Evolutionary conservation across 106 monocot genomes (phyloP), one percentile per base, ranked within the genome.

Genomic region (Hemerocallis citrina): DNA sequence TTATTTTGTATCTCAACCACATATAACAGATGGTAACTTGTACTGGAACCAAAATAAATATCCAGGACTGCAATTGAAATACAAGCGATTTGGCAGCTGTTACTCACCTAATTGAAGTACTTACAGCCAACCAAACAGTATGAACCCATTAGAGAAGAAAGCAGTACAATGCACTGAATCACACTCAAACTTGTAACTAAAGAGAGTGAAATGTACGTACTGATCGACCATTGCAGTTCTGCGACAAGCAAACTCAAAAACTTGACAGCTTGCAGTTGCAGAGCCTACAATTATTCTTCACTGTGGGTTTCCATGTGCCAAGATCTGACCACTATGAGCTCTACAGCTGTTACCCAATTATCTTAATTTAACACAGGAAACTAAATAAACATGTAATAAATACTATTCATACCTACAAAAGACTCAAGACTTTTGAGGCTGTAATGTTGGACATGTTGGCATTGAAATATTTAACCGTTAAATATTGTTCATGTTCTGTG

Each of bases 301-400:
- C 16, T 15, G 54, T 54, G 54, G 54, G 15, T 21, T 17, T 21
- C 47, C 54, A 54, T 32, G 32, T 54, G 54, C 54, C 11, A 32
- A 54, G 31, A n/a, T 54, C 54, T 54, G 54, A 27, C 50, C 54
- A 54, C 29, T 32, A 54, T 32, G 16, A 54, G 29, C 50, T 9
- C 52, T 54, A 54, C 54, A 54, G 54, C 54, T 54, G 54, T 54
- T 54, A n/a, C 19, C 32, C 31, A 50, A 50, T 25, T 50, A 50
- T 27, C 50, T 10, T 4, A 50, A 28, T 50, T 27, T 50, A 50
- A 50, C 23, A 50, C 50, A n/a, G n/a, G n/a, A n/a, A n/a, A n/a
- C n/a, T n/a, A n/a, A n/a, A n/a, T n/a, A n/a, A n/a, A n/a, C n/a
- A n/a, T n/a, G n/a, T n/a, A 21, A 21, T 17, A 3, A 47, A 47